Conservation (phyloP, 768 basidiomycete species). For the Rhizopogon vesiculosus region DNA sequence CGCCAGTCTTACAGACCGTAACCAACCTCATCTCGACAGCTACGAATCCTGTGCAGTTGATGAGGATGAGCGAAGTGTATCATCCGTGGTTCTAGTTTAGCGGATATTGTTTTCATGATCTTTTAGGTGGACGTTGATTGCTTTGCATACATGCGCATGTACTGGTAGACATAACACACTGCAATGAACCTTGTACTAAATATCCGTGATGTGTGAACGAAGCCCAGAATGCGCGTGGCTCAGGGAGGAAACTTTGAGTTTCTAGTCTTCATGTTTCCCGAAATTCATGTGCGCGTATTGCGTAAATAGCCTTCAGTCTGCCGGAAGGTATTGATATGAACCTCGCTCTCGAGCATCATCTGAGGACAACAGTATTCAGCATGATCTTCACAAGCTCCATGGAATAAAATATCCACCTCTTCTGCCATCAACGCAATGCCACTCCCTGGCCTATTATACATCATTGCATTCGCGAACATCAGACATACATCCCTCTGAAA, state of each 20-base stretch:
- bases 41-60: conserved; percentile 80
- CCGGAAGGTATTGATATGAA: conserved; percentile 60
- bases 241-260: too few relatives aligned
- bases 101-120: neutral
- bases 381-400: neutral
- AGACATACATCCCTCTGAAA: conserved; percentile 87
- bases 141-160: neutral
- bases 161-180: neutral
- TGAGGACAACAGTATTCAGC: conserved; percentile 17
- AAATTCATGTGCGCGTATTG: conserved; percentile 27
- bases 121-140: neutral
- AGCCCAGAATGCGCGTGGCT: too few relatives aligned
- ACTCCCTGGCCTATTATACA: conserved; percentile 88
- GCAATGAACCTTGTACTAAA: neutral
- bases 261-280: neutral
- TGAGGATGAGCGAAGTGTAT: conserved; percentile 82
- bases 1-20: conserved; percentile 74
- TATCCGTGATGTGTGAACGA: neutral
- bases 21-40: conserved; percentile 80
- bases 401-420: conserved; percentile 53
- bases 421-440: conserved; percentile 90
- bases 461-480: conserved; percentile 97
- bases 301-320: conserved; percentile 72
- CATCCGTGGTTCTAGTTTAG: conserved; percentile 73
- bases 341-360: conserved; percentile 78